Evolutionary conservation across 2,329 filamentous ascomycete species (phyloP).

Genomic region (Hymenoscyphus scutula): DNA sequence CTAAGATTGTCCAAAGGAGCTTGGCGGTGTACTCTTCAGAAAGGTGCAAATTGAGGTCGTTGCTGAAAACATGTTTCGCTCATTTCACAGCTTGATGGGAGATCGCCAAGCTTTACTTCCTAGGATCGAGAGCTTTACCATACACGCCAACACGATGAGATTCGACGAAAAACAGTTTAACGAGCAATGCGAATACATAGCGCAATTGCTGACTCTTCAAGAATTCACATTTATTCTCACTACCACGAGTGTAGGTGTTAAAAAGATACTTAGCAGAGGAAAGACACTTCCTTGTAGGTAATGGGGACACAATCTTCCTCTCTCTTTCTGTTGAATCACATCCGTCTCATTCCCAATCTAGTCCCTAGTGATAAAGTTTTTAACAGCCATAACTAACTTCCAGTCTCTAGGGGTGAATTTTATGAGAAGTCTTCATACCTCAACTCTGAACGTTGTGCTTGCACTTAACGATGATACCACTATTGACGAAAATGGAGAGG

Average conservation of each 20-base stretch:
- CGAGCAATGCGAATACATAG: neutral
- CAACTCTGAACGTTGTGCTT: neutral
- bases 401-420: too few relatives aligned
- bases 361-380: too few relatives aligned
- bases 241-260: neutral
- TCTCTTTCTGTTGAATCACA: too few relatives aligned
- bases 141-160: neutral
- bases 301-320: too few relatives aligned
- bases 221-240: neutral
- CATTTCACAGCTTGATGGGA: neutral
- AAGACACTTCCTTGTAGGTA: constrained; percentile 1
- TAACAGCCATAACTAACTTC: too few relatives aligned
- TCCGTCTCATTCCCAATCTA: too few relatives aligned
- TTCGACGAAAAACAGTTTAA: neutral
- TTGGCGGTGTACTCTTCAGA: neutral
- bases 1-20: neutral
- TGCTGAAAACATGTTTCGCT: neutral
- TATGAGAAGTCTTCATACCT: neutral
- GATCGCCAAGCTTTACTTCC: neutral
- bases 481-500: neutral
- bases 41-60: neutral
- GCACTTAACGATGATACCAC: neutral
- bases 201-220: neutral
- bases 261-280: neutral
- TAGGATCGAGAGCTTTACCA: neutral